Evolutionary conservation across 768 basidiomycete genomes (phyloP).

Genomic region (Pulveroboletus sp.): DNA sequence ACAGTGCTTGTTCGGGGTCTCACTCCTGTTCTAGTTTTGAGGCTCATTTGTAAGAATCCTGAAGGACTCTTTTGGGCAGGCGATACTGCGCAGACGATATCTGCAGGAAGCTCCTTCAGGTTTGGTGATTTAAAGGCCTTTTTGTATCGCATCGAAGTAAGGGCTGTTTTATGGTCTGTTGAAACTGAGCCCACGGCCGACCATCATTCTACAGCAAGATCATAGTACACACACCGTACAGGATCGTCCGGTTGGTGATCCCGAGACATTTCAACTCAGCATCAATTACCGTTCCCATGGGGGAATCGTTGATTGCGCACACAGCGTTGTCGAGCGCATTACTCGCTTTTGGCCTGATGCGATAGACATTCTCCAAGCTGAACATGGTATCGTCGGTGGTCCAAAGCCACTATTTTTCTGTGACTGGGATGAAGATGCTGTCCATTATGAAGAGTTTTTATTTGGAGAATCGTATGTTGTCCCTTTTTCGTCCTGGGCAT

Average conservation of each 20-base stretch:
- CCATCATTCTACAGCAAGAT: slow-evolving; percentile 17
- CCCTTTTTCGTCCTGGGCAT: neutral
- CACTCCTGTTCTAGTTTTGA: slow-evolving; percentile 44
- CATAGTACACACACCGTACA: slow-evolving; percentile 10
- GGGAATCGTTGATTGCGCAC: slow-evolving; percentile 72
- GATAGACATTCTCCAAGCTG: slow-evolving; percentile 55
- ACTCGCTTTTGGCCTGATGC: slow-evolving; percentile 57
- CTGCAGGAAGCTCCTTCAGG: slow-evolving; percentile 65
- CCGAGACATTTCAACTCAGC: slow-evolving; percentile 50
- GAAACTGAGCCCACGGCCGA: neutral
- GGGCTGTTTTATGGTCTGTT: neutral
- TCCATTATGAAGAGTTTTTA: slow-evolving; percentile 52
- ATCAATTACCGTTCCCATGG: slow-evolving; percentile 69
- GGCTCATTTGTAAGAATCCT: slow-evolving; percentile 58
- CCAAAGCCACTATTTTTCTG: slow-evolving; percentile 55
- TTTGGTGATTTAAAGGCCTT: slow-evolving; percentile 72
- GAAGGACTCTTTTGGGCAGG: slow-evolving; percentile 76
- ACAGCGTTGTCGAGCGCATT: slow-evolving; percentile 60
- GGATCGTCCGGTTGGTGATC: slow-evolving; percentile 20
- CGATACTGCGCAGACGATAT: slow-evolving; percentile 77
- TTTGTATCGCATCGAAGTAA: slow-evolving; percentile 57
- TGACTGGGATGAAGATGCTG: slow-evolving; percentile 42
- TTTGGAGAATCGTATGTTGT: slow-evolving; percentile 42
- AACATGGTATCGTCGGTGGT: slow-evolving; percentile 53
- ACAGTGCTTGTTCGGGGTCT: neutral